Conservation (phyloP, 805 yeast species). For the Clavispora carvajalis region DNA sequence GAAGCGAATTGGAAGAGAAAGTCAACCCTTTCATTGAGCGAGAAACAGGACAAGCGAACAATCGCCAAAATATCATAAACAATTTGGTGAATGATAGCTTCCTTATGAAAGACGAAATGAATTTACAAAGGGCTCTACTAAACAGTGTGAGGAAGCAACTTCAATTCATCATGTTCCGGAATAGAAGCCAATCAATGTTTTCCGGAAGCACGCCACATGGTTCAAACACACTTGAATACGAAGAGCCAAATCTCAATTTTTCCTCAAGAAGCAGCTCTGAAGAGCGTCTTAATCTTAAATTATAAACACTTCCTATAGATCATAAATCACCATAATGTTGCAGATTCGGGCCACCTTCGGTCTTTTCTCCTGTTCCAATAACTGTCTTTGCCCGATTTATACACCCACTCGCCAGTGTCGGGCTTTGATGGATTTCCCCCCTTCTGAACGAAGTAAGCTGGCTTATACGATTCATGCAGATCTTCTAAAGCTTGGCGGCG, state of each 20-base stretch:
- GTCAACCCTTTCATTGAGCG: conserved; percentile 29
- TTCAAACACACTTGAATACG: not conserved
- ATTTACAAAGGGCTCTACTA: conserved; percentile 38
- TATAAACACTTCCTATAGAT: not conserved
- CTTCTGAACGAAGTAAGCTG: conserved; percentile 57
- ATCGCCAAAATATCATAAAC: conserved; percentile 22
- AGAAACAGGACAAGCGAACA: conserved; percentile 17
- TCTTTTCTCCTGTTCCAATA: conserved; percentile 78
- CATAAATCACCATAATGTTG: conserved; percentile 49
- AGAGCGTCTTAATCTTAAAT: conserved; percentile 7
- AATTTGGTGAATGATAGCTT: conserved; percentile 33
- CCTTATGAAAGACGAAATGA: conserved; percentile 43
- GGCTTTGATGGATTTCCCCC: conserved; percentile 24
- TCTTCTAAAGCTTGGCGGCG: conserved; percentile 59
- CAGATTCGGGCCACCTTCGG: conserved; percentile 54
- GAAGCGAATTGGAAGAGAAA: conserved; percentile 37
- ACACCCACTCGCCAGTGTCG: conserved; percentile 48
- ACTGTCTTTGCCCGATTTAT: conserved; percentile 51
- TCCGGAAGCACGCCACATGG: not conserved
- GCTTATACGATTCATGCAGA: conserved; percentile 41
- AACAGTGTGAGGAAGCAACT: conserved; percentile 47
- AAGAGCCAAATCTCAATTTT: not conserved
- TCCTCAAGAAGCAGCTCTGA: conserved; percentile 4
- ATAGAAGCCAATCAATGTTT: conserved; percentile 13
- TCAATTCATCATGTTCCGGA: conserved; percentile 42